These are phyloP conservation scores for Zygosaccharomyces pseudobailii DNA, from an alignment of 1,139 yeast species.

Conservation along the genomic window DNA sequence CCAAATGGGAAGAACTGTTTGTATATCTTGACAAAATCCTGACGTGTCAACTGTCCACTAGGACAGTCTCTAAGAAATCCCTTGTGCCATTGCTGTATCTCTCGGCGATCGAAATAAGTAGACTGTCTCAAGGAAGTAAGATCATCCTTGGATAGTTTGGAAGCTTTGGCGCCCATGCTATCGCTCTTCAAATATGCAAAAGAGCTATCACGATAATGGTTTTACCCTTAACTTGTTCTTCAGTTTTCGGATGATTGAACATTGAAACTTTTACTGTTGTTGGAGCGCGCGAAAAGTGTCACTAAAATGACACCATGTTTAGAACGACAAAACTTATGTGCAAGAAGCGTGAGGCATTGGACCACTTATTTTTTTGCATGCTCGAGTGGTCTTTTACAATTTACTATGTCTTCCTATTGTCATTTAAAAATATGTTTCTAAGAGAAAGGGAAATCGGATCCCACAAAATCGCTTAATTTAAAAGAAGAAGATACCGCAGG, in stretches of 20 bases:
- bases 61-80: conserved; percentile 95
- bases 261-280: neutral
- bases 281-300: neutral
- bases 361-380: neutral
- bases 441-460: too few species aligned
- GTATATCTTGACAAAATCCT: conserved; percentile 86
- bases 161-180: conserved; percentile 89
- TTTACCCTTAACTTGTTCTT: neutral
- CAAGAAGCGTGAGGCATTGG: neutral
- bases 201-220: neutral
- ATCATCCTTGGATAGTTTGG: conserved; percentile 89
- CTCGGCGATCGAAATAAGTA: conserved; percentile 89
- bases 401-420: too few species aligned
- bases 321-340: neutral
- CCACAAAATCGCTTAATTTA: too few species aligned
- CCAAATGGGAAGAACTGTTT: conserved; percentile 98
- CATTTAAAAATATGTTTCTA: too few species aligned
- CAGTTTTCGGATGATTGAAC: neutral
- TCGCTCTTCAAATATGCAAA: neutral
- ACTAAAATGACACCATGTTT: neutral
- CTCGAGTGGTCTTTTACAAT: too few species aligned
- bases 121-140: conserved; percentile 74
- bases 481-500: too few species aligned
- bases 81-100: conserved; percentile 96
- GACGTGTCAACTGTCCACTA: conserved; percentile 77